These are phyloP conservation scores for Penicillium flavigenum DNA, from an alignment of 495 filamentous ascomycete genomes.

Conservation along the genomic window DNA sequence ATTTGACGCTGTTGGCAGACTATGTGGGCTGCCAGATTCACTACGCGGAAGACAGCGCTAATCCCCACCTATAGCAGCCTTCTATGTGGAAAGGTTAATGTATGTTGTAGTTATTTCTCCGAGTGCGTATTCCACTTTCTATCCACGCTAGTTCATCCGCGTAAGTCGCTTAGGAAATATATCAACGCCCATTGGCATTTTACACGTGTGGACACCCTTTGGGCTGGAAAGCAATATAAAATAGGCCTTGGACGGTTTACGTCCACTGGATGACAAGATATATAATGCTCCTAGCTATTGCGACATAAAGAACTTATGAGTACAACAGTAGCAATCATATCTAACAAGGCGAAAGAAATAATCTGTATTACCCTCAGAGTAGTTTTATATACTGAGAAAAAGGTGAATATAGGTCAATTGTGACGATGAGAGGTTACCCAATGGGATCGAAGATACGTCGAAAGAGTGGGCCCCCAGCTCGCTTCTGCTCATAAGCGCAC, in stretches of 20 bases:
- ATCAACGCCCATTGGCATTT: background rate
- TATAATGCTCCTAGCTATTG: background rate
- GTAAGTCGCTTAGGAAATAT: background rate
- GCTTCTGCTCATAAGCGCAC: background rate
- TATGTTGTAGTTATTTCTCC: too few species aligned
- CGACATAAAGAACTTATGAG: background rate
- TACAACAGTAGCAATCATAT: background rate
- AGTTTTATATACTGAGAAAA: background rate
- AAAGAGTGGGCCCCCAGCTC: too few species aligned
- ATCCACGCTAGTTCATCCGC: background rate
- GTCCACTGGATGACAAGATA: background rate
- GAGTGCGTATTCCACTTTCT: background rate
- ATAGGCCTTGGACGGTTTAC: background rate
- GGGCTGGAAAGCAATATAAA: background rate
- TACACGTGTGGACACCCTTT: background rate
- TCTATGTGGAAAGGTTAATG: background rate
- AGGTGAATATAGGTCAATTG: background rate
- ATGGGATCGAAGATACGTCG: background rate
- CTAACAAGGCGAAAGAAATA: background rate
- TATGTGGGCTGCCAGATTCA: background rate
- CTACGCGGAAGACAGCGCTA: background rate
- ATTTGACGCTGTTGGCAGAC: background rate
- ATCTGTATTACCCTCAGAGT: background rate
- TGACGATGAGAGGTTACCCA: background rate
- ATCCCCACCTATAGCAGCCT: background rate